Evolutionary conservation across 2,329 filamentous ascomycete genomes (phyloP), one percentile per base, ranked within the genome.

Genomic region (Dactylonectria macrodidyma): DNA sequence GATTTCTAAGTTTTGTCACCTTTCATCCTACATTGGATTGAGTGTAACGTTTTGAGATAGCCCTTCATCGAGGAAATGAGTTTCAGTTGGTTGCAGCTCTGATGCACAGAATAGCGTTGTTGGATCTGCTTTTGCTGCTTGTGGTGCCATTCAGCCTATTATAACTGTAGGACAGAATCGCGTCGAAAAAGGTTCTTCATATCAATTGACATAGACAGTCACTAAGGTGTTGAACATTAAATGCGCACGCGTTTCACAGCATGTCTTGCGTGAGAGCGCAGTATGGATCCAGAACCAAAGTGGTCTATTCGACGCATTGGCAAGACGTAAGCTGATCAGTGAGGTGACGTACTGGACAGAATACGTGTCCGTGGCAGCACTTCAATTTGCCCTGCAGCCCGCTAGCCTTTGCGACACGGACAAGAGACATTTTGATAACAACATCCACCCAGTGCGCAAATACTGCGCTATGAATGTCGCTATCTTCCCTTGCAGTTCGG

Each of bases 281-380:
- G 22, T 51, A 55, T 46, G 52, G n/a, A 52, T 33, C 22, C 24
- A 34, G 47, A 22, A 10, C 26, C 26, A 38, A n/a, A 10, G 56
- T 44, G 12, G 36, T 61, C 51, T 52, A 58, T 60, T n/a, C 46
- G 46, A 54, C 50, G 36, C 56, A 59, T 59, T 59, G 24, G 48
- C 48, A 47, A 66, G 52, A 38, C 58, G 54, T 51, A 65, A 66
- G 62, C 62, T 59, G 59, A 30, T 30, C 26, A 30, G 26, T 30
- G 26, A 62, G 30, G 58, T 66, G 63, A 57, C 59, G 67, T 69
- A 58, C 26, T 30, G 26, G 26, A 30, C 50, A 51, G 64, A 62
- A 41, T 59, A 66, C 57, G 65, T 59, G 63, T 66, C 38, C 56
- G 54, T 58, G 48, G 51, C 41, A 36, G 30, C 10, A 47, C 22